Evolutionary conservation across 805 yeast species (phyloP).

Genomic region (Kodamaea laetipori): DNA sequence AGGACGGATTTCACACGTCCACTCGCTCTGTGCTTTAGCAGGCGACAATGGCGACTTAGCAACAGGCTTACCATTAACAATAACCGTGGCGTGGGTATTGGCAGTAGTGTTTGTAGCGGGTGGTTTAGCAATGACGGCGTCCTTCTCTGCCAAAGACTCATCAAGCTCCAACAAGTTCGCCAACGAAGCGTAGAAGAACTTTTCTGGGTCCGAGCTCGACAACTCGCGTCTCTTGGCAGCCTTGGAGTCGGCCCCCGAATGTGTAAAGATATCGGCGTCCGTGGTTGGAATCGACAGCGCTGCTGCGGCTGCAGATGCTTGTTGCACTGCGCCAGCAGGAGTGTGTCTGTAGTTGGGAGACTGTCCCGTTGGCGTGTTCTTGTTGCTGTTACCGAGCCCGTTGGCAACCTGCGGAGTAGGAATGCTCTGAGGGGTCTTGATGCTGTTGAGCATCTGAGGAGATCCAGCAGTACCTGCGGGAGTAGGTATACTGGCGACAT

Average conservation of each 20-base stretch:
- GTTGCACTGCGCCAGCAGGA: constrained; percentile 2
- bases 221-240: constrained; percentile 49
- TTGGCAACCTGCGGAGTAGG: constrained; percentile 42
- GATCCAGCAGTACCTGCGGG: constrained; percentile 40
- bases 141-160: constrained; percentile 34
- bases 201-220: constrained; percentile 47
- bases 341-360: constrained; percentile 32
- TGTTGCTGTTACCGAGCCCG: constrained; percentile 34
- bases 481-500: constrained; percentile 33
- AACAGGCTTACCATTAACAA: constrained; percentile 16
- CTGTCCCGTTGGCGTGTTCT: constrained; percentile 43
- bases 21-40: constrained; percentile 26
- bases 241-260: constrained; percentile 40
- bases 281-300: constrained; percentile 13
- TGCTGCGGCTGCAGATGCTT: constrained; percentile 7
- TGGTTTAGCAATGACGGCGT: constrained; percentile 21
- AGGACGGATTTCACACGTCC: constrained; percentile 51
- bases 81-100: constrained; percentile 26
- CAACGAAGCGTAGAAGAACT: constrained; percentile 52
- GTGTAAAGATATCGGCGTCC: constrained; percentile 26
- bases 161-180: constrained; percentile 52
- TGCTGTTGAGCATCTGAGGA: constrained; percentile 40
- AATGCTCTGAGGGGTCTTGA: constrained; percentile 47
- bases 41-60: constrained; percentile 45
- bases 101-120: constrained; percentile 20